phyloP scores from a whole-genome alignment of 1,139 yeast genomes.

The Saccharomyces pastorianus region DNA sequence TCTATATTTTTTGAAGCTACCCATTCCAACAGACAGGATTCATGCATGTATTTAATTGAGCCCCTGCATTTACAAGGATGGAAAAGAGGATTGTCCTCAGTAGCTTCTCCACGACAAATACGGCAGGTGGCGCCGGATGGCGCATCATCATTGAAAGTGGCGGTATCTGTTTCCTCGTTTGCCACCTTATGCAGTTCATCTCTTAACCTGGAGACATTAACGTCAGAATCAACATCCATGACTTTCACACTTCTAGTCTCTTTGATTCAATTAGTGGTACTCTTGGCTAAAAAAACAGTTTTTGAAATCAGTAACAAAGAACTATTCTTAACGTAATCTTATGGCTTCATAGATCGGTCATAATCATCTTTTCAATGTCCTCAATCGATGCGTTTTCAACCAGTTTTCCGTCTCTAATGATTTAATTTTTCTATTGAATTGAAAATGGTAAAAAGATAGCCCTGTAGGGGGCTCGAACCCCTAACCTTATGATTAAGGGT shows the following conservation, averaged over 20 bases:
- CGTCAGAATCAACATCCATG: background rate
- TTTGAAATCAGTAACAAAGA: background rate
- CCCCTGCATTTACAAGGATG: constrained; percentile 96
- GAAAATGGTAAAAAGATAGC: constrained; percentile 23
- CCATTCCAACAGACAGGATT: constrained; percentile 89
- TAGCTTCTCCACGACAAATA: constrained; percentile 89
- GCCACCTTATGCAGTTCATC: background rate
- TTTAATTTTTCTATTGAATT: background rate
- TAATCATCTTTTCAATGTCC: background rate
- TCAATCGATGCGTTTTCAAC: background rate
- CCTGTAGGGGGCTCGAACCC: constrained; percentile 43
- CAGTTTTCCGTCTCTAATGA: background rate
- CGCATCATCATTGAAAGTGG: constrained; percentile 4
- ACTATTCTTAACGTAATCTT: background rate
- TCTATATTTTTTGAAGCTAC: constrained; percentile 36
- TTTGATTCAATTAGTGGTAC: background rate
- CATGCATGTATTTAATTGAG: constrained; percentile 86
- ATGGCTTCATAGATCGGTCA: background rate
- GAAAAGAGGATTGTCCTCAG: constrained; percentile 66
- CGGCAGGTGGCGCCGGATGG: constrained; percentile 57
- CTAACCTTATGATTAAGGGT: constrained; percentile 40
- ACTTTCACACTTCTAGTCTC: background rate
- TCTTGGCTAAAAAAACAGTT: background rate
- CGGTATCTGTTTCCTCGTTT: background rate
- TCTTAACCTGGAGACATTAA: background rate